Base-by-base conservation (phyloP, 2,329 filamentous ascomycete species). In the Verticillium longisporum region DNA sequence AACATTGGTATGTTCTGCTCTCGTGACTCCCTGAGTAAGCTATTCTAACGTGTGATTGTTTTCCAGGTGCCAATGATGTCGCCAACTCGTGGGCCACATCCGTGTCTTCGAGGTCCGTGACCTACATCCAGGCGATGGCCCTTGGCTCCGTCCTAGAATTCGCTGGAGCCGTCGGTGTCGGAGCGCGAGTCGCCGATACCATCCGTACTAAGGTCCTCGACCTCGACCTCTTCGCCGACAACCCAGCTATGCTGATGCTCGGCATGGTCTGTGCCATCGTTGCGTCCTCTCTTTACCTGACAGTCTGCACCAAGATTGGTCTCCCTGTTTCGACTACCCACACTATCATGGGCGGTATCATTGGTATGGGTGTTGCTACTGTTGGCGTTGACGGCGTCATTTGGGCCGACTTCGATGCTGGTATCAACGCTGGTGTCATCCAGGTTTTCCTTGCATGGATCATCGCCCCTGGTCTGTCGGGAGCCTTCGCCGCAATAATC, bases 1-100 rank as follows among this genome's bases (percentile, higher is more conserved):
- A 88, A 87, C 69, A 87, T 86, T 65, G 84, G 84, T 78, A 71
- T 62, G 72, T 13, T 36, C 13, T 38, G 6, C 14, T 32, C 55
- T 41, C 34, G 34, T 36, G 37, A 1, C 21, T 11, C 9, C 11
- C 31, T 32, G 11, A 10, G 11, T 11, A 1, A 6, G 21, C 32
- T 26, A 6, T 37, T 33, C 32, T 14, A 3, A 32, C 33, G 10
- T n/a, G 5, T 34, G 9, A 36, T 36, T 13, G 7, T 2, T 6
- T 4, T 13, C 3, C 31, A 67, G 67, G 67, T 60, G 68, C 67
- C 59, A 69, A 79, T 73, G 84, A 87, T 84, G 83, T 87, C 59
- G 84, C 84, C 67, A 87, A 87, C 73, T 77, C 83, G 34, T 87
- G 81, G 78, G 84, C 84, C 13, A 87, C 84, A 60, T 83, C 80